These are phyloP conservation scores for Hyaloscypha hepaticicola DNA, from an alignment of 495 filamentous ascomycete genomes.

Conservation along the genomic window DNA sequence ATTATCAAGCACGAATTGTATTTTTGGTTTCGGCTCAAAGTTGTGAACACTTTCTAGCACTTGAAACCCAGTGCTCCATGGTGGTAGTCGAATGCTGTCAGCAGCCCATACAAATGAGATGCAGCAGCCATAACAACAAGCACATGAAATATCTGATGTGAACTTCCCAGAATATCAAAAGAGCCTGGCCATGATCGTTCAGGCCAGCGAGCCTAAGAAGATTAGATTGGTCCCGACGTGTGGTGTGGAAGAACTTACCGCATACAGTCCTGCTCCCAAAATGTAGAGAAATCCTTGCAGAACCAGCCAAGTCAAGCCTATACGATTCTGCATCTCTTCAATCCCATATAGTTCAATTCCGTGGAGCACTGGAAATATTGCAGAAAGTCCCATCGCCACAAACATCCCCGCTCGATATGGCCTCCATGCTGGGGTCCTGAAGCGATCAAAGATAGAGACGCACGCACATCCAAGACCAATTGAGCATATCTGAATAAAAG, in stretches of 20 bases:
- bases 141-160: constrained; percentile 80
- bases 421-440: constrained; percentile 78
- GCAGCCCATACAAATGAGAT: constrained; percentile 62
- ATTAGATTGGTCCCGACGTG: constrained; percentile 24
- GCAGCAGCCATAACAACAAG: constrained; percentile 67
- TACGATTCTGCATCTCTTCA: constrained; percentile 59
- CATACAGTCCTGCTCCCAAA: constrained; percentile 80
- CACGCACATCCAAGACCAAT: constrained; percentile 71
- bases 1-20: neutral
- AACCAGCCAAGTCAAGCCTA: constrained; percentile 82
- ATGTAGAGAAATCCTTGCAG: constrained; percentile 83
- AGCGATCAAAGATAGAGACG: constrained; percentile 74
- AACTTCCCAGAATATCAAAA: constrained; percentile 76
- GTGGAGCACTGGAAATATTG: constrained; percentile 72
- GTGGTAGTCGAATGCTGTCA: constrained; percentile 44
- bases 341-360: constrained; percentile 63
- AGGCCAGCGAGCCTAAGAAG: constrained; percentile 51
- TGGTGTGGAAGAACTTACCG: constrained; percentile 43
- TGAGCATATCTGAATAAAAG: constrained; percentile 61
- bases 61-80: constrained; percentile 28
- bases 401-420: constrained; percentile 92
- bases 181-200: constrained; percentile 60
- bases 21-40: neutral
- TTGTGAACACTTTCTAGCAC: constrained; percentile 21
- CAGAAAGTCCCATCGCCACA: constrained; percentile 81